Conservation (phyloP, 1,284 basidiomycete species). For the Malassezia sympodialis region DNA sequence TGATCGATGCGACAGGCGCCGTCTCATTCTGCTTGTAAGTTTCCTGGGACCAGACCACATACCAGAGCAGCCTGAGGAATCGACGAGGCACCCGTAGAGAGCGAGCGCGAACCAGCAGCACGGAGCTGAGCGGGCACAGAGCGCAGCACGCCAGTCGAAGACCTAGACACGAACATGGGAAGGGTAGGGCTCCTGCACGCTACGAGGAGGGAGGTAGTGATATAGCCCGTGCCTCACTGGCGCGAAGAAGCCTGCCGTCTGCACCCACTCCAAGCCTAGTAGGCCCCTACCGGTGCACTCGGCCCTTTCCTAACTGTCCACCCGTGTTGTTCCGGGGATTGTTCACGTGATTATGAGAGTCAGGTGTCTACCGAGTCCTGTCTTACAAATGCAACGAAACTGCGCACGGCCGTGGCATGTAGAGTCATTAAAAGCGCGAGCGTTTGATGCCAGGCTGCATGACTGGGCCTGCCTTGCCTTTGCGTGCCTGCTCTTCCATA, state of each 20-base stretch:
- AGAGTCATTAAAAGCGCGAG: constrained; percentile 24
- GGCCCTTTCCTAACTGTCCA: background rate
- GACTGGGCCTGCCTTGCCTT: constrained; percentile 23
- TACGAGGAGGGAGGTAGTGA: constrained; percentile 1
- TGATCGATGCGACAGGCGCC: constrained; percentile 15
- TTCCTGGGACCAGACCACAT: background rate
- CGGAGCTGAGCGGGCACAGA: constrained; percentile 16
- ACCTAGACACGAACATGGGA: constrained; percentile 16
- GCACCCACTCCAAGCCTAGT: constrained; percentile 2
- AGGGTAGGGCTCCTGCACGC: constrained; percentile 10
- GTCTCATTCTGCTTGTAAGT: constrained; percentile 13
- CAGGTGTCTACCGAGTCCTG: background rate
- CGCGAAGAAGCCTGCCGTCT: constrained; percentile 14
- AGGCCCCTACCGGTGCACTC: constrained; percentile 1
- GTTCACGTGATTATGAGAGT: constrained; percentile 12
- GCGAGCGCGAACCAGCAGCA: constrained; percentile 8
- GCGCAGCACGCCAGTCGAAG: constrained; percentile 19
- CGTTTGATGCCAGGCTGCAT: constrained; percentile 32
- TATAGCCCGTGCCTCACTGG: constrained; percentile 4
- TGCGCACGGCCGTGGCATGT: constrained; percentile 5
- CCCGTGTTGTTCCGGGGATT: constrained; percentile 18
- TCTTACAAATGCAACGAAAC: constrained; percentile 1
- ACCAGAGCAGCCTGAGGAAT: constrained; percentile 15
- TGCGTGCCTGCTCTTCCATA: constrained; percentile 28
- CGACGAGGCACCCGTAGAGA: constrained; percentile 13